Evolutionary conservation across 768 basidiomycete genomes (phyloP).

Genomic region (Agrocybe pediades): DNA sequence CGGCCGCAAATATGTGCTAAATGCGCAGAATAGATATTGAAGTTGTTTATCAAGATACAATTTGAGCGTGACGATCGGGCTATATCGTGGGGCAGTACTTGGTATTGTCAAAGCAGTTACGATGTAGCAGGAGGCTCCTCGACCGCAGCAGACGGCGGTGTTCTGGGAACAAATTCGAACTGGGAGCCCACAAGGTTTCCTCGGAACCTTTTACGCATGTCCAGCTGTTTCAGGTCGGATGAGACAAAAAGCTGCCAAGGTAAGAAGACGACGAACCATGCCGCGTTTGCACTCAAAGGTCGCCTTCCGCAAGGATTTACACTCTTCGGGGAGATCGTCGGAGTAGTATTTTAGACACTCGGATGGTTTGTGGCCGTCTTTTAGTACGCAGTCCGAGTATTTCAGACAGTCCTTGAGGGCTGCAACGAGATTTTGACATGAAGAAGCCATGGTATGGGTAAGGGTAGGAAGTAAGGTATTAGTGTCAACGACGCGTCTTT

Average conservation of each 20-base stretch:
- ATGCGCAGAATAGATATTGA: too few relatives aligned
- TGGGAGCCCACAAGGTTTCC: slow-evolving; percentile 67
- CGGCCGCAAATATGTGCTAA: background rate
- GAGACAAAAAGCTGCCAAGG: background rate
- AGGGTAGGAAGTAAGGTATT: background rate
- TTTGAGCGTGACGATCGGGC: too few relatives aligned
- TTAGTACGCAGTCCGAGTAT: slow-evolving; percentile 85
- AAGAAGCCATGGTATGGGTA: slow-evolving; percentile 62
- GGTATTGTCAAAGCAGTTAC: background rate
- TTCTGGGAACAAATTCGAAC: slow-evolving; percentile 42
- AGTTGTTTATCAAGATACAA: too few relatives aligned
- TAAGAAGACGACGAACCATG: slow-evolving; percentile 57
- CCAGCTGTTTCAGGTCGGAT: slow-evolving; percentile 48
- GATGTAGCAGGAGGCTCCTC: background rate
- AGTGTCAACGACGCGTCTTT: too few relatives aligned
- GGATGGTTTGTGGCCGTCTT: slow-evolving; percentile 77
- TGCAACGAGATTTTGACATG: slow-evolving; percentile 73
- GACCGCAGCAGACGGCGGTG: slow-evolving; percentile 14
- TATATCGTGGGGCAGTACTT: background rate
- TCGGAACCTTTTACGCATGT: slow-evolving; percentile 83
- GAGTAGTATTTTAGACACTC: slow-evolving; percentile 79
- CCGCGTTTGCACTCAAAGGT: slow-evolving; percentile 91
- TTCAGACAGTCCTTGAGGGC: slow-evolving; percentile 86
- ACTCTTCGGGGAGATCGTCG: slow-evolving; percentile 79
- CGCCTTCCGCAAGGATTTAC: slow-evolving; percentile 75